Base-by-base conservation (phyloP, 768 basidiomycete genomes). In the Kwoniella europaea region DNA sequence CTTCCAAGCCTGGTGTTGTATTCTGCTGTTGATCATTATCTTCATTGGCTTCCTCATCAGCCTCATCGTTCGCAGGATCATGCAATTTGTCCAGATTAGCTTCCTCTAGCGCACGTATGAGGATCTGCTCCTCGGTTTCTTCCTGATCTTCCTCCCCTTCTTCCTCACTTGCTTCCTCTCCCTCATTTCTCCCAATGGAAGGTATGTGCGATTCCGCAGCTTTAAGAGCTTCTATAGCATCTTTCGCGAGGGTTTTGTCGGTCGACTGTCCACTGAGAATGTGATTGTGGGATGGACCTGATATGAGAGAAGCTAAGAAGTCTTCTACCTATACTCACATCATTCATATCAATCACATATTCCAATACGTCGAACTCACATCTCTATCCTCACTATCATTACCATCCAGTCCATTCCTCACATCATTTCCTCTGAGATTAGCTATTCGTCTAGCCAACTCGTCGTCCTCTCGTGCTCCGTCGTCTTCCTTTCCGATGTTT, bases 61-160 rank as follows among this genome's bases (percentile, higher is more conserved):
- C 18, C 20, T 29, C 15, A 24, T 13, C 13, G 20, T 43, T 16
- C 1, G 16, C 4, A 10, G 67, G 61, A 4, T 66, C 58, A 24
- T 59, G 57, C 35, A 59, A 27, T n/a, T 50, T 41, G n/a, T 72
- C 67, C 10, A 72, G 50, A 24, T 56, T 58, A 16, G 67, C 71
- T 60, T 65, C 63, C 18, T 68, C 71, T 46, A 68, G 35, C 18
- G 67, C 67, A 16, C 71, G 61, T 35, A 52, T 41, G 6, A 72
- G 20, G 27, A 72, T 72, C 24, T 72, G 52, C 29, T 72, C 66
- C 55, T 72, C 71, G 7, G 60, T 68, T 62, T 72, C 71, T 27
- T 46, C 61, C 7, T 71, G 20, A 46, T 63, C 71, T 53, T 55
- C 59, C 6, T 27, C 18, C 57, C 10, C 56, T 27, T 46, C 65